Base-by-base conservation (phyloP, 179 eudicot species). In the Camellia oleifera region DNA sequence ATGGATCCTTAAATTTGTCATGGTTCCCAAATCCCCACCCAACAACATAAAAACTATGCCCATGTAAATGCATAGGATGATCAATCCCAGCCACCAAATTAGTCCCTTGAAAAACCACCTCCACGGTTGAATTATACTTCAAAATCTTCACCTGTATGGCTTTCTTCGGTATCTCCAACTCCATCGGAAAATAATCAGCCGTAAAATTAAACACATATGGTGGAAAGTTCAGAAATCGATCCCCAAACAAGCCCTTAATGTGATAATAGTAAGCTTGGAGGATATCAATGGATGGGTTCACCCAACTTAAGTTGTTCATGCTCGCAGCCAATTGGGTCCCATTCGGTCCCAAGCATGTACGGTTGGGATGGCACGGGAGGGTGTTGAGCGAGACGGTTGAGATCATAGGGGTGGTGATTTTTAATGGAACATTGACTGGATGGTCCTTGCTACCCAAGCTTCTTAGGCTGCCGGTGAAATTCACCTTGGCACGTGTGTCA, bases 301-400 rank as follows among this genome's bases (percentile, higher is more conserved):
- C 77, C 20, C 87, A 87, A n/a, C 81, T 87, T n/a, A 89, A 79
- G 54, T 89, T 87, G 78, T 84, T 89, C 58, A 89, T 5, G 78
- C 86, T 85, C 7, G 92, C 83, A 0, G 86, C 69, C 17, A 87
- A 26, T 63, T 84, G 75, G 8, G 63, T 80, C 2, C 87, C 88
- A 17, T 82, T 64, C 0, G 86, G 84, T 0, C 87, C 87, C 4
- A 5, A 42, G 48, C 91, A 89, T 10, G 83, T n/a, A 13, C 23
- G 42, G 9, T 79, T 68, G 0, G 46, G 3, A 26, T 26, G 61
- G 69, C 92, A 87, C 1, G 83, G 77, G 0, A 79, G 10, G 9
- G 77, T 42, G 20, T 84, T 84, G 13, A 86, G 13, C 0, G 93
- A 83, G 7, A 86, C 57, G 0, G 87, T 83, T n/a, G 68, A 44